phyloP scores from a whole-genome alignment of 108 stramenopile species.

The Pelagomonas calceolata region DNA sequence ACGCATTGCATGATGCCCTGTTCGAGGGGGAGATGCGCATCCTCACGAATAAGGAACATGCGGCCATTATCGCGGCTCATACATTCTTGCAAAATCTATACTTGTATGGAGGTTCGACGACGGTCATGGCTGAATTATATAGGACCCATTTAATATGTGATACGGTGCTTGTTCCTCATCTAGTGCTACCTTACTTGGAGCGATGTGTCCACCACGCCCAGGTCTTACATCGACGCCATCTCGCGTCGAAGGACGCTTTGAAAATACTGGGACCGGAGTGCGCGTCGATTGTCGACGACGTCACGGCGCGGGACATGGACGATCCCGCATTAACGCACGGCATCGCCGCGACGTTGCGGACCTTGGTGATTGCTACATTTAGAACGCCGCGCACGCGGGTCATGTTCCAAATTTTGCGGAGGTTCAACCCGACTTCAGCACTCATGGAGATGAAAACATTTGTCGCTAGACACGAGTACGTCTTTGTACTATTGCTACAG shows the following conservation, averaged over 20 bases:
- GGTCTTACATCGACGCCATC: conserved; percentile 19
- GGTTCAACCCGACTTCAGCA: conserved; percentile 40
- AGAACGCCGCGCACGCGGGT: conserved; percentile 31
- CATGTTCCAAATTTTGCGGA: conserved; percentile 15
- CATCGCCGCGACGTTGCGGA: conserved; percentile 24
- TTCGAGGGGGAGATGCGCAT: conserved; percentile 16
- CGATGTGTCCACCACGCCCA: conserved; percentile 33
- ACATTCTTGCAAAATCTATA: conserved; percentile 45
- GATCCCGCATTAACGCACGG: conserved; percentile 11
- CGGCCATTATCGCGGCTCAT: conserved; percentile 26
- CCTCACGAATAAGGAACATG: conserved; percentile 17
- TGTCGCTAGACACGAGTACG: conserved; percentile 41
- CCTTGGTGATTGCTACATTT: conserved; percentile 39
- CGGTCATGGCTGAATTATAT: conserved; percentile 15
- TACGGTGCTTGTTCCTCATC: conserved; percentile 37
- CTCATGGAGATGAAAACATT: conserved; percentile 20
- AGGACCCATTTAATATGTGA: conserved; percentile 39
- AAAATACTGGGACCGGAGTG: conserved; percentile 11
- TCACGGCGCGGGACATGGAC: conserved; percentile 17
- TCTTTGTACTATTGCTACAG: conserved; percentile 36
- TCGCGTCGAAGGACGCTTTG: background rate
- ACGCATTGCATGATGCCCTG: conserved; percentile 35
- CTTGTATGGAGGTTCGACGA: conserved; percentile 24
- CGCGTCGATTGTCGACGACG: conserved; percentile 2
- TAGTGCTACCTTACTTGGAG: conserved; percentile 47